Evolutionary conservation across 768 basidiomycete species (phyloP).

Genomic region (Phaffia tasmanica): DNA sequence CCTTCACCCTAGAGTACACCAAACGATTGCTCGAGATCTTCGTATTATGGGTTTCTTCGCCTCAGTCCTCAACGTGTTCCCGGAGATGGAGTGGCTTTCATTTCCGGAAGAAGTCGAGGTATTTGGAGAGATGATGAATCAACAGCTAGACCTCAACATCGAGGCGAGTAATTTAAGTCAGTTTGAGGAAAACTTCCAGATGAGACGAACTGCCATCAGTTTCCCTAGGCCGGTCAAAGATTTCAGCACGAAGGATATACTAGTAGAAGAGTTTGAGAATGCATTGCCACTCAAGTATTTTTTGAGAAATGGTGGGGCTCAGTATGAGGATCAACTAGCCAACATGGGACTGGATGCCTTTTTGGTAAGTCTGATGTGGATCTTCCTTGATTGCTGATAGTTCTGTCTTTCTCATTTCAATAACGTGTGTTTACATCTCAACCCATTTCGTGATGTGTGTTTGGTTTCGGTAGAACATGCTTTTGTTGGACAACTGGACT

Average conservation of each 20-base stretch:
- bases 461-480: slow-evolving; percentile 66
- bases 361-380: slow-evolving; percentile 49
- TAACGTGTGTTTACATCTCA: too few relatives aligned
- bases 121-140: slow-evolving; percentile 93
- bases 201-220: slow-evolving; percentile 61
- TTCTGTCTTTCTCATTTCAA: too few relatives aligned
- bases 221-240: slow-evolving; percentile 64
- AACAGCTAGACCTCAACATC: slow-evolving; percentile 77
- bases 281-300: slow-evolving; percentile 82
- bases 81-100: slow-evolving; percentile 93
- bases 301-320: slow-evolving; percentile 78
- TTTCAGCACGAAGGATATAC: slow-evolving; percentile 45
- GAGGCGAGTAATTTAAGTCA: slow-evolving; percentile 76
- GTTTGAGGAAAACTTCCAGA: slow-evolving; percentile 76
- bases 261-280: slow-evolving; percentile 88
- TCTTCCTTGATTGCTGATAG: background rate
- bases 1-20: slow-evolving; percentile 72
- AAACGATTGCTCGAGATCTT: slow-evolving; percentile 77
- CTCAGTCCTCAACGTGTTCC: slow-evolving; percentile 58
- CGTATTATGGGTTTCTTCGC: slow-evolving; percentile 94
- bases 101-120: slow-evolving; percentile 88
- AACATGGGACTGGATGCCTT: slow-evolving; percentile 92
- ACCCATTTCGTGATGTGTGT: background rate
- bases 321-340: slow-evolving; percentile 77
- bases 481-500: slow-evolving; percentile 93